A percentile compares a stretch with the other conserved stretches of the same genome.
Conservation (phyloP, 2,329 filamentous ascomycete species). For the Chaetomium sp. region DNA sequence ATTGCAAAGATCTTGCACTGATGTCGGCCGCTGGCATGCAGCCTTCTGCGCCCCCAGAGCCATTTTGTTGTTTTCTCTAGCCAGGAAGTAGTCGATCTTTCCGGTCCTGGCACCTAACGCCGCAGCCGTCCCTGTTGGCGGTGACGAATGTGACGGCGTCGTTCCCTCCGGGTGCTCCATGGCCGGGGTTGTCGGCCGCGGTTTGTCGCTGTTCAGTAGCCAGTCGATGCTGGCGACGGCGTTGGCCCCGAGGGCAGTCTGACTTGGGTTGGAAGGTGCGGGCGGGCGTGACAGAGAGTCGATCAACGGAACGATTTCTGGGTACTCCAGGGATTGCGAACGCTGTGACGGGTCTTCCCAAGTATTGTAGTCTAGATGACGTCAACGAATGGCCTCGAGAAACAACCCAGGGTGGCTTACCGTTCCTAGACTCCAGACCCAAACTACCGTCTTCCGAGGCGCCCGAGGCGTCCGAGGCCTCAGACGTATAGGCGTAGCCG, state of each 20-base stretch:
- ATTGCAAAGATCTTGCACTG: slow-evolving; percentile 27
- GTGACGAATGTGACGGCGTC: background rate
- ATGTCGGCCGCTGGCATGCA: background rate
- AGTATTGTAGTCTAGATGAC: background rate
- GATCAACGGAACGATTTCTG: slow-evolving; percentile 9
- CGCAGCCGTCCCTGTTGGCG: slow-evolving; percentile 12
- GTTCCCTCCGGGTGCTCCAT: background rate
- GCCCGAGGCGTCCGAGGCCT: background rate
- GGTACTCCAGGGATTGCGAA: background rate
- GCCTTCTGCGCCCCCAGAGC: slow-evolving; percentile 7
- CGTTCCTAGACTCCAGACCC: background rate
- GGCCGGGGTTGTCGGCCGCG: background rate
- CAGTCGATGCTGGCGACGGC: slow-evolving; percentile 18
- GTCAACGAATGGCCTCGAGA: background rate
- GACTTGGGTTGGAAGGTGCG: background rate
- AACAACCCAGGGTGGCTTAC: background rate
- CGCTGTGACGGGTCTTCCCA: background rate
- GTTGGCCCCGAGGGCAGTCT: background rate
- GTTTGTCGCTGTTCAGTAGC: slow-evolving; percentile 22
- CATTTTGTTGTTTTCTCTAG: slow-evolving; percentile 36
- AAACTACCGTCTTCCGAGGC: slow-evolving; percentile 12
- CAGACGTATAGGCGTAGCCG: background rate
- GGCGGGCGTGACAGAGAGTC: background rate
- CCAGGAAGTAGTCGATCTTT: slow-evolving; percentile 36
- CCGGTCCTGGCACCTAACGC: slow-evolving; percentile 32